Conservation (phyloP, 345 rosid genomes). For the Euphorbia pulcherrima region DNA sequence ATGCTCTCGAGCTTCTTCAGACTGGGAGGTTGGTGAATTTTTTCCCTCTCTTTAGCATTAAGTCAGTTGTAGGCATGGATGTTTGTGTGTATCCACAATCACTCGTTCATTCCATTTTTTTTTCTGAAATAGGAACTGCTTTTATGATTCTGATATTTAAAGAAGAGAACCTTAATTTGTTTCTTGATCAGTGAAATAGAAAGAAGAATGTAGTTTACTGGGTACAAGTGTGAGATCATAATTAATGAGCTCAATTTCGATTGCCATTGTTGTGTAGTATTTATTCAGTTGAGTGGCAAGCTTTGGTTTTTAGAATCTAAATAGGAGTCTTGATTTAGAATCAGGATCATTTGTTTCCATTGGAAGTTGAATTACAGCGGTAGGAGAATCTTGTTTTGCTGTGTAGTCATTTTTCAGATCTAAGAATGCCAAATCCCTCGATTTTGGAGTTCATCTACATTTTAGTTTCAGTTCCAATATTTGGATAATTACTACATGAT, state of each 20-base stretch:
- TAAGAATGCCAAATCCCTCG: too few relatives aligned
- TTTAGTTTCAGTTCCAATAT: too few relatives aligned
- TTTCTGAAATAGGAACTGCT: neutral
- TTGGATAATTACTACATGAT: too few relatives aligned
- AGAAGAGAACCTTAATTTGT: too few relatives aligned
- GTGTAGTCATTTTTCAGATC: too few relatives aligned
- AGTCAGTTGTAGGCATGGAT: neutral
- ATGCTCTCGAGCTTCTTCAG: constrained; percentile 53
- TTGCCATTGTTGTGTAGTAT: too few relatives aligned
- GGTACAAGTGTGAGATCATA: neutral
- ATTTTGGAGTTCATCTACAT: too few relatives aligned
- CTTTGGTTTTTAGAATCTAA: neutral
- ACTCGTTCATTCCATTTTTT: neutral
- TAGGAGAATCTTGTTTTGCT: too few relatives aligned
- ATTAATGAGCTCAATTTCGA: neutral
- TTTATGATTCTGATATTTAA: too few relatives aligned
- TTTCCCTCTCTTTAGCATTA: neutral
- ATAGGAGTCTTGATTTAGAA: neutral
- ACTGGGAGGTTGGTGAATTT: constrained; percentile 48
- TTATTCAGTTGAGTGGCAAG: neutral
- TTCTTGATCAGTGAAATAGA: neutral
- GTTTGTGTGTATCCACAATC: neutral
- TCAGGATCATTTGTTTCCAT: neutral
- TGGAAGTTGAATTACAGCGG: neutral
- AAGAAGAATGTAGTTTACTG: neutral